Evolutionary conservation across 495 filamentous ascomycete genomes (phyloP).

Genomic region (Aspergillus ellipticus): DNA sequence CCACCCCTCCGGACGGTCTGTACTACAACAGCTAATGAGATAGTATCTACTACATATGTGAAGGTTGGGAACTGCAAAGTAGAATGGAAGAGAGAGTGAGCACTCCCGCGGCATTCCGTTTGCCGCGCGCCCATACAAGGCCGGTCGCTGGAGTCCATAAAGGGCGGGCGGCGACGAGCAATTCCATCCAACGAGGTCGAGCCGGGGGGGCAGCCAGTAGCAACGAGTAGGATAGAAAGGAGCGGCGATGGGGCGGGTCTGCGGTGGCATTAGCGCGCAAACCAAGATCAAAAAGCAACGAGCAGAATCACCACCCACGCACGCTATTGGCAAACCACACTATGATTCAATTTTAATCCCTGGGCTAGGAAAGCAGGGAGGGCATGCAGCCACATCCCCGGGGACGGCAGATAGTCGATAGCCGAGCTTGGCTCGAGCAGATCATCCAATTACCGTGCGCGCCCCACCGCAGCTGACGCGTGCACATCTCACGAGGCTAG

Average conservation of each 20-base stretch:
- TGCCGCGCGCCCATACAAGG: no score
- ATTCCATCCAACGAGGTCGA: no score
- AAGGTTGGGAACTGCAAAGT: no score
- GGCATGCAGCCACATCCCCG: constrained; percentile 21
- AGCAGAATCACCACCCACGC: not conserved
- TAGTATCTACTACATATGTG: no score
- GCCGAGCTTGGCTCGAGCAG: constrained; percentile 38
- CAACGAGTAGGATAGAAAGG: not conserved
- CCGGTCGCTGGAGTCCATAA: no score
- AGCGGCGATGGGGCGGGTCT: not conserved
- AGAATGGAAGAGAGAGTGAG: no score
- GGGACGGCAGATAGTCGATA: constrained; percentile 48
- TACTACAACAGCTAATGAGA: no score
- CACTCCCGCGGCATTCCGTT: no score
- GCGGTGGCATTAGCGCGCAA: not conserved
- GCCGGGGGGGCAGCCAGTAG: no score
- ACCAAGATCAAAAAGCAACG: not conserved
- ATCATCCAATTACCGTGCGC: constrained; percentile 30
- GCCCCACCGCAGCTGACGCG: constrained; percentile 39
- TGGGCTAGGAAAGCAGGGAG: constrained; percentile 10
- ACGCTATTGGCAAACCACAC: constrained; percentile 5
- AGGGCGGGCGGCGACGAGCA: no score
- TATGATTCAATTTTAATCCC: constrained; percentile 7
- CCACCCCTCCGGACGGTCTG: no score
- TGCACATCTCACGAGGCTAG: constrained; percentile 32